These are phyloP conservation scores for Plenodomus lindquistii DNA, from an alignment of 2,329 filamentous ascomycete species.

Conservation along the genomic window DNA sequence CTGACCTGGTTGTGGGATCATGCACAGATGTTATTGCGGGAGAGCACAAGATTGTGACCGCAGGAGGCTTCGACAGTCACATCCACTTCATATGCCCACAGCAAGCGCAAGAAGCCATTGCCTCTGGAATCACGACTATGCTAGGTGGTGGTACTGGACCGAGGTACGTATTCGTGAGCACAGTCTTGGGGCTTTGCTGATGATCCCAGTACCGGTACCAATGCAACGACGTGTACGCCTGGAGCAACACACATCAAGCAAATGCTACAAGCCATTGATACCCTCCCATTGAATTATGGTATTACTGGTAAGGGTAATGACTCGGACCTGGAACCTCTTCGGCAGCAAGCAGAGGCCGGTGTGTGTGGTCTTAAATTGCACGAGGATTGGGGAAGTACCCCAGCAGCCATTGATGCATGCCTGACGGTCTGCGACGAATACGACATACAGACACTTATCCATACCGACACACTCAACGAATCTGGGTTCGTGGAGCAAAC, in stretches of 20 bases:
- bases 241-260: conserved; percentile 79
- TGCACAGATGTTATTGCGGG: conserved; percentile 91
- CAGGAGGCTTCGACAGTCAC: conserved; percentile 86
- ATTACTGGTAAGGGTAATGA: conserved; percentile 96
- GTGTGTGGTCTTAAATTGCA: conserved; percentile 91
- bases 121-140: conserved; percentile 87
- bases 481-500: conserved; percentile 96
- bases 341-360: conserved; percentile 80
- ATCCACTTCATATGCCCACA: conserved; percentile 96
- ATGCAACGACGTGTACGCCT: conserved; percentile 91
- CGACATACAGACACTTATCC: conserved; percentile 91
- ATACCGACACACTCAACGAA: conserved; percentile 95
- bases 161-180: conserved; percentile 56
- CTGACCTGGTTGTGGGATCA: conserved; percentile 78
- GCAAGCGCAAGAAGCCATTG: conserved; percentile 80
- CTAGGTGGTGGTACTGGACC: conserved; percentile 90
- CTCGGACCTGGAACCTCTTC: conserved; percentile 68
- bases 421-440: conserved; percentile 80
- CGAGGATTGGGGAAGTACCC: conserved; percentile 94
- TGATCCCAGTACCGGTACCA: conserved; percentile 72
- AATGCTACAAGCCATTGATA: conserved; percentile 88
- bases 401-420: conserved; percentile 87
- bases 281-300: conserved; percentile 81
- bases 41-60: conserved; percentile 88
- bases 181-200: conserved; percentile 18